A percentile compares a stretch with the other conserved stretches of the same genome.
Evolutionary conservation across 306 rosid genomes (phyloP).

Genomic region (Comarum palustre): DNA sequence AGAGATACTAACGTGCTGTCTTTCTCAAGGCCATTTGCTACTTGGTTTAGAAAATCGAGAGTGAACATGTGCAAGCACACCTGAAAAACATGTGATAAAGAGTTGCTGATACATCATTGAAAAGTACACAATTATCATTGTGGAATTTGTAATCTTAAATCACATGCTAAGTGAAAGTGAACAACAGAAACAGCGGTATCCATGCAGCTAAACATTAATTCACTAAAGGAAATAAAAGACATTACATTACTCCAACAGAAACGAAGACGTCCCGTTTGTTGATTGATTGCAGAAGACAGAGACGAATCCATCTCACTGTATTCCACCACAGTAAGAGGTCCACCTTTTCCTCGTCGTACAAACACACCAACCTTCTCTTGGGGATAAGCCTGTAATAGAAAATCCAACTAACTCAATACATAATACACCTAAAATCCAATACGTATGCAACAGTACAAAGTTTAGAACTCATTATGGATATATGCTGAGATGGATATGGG

Average conservation of each 20-base stretch:
- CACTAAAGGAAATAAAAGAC: conserved; percentile 25
- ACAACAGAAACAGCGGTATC: neutral
- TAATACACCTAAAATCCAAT: neutral
- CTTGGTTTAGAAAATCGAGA: conserved; percentile 93
- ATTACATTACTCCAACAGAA: conserved; percentile 97
- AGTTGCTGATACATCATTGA: conserved; percentile 10
- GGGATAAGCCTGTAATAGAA: conserved; percentile 77
- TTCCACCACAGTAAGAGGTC: conserved; percentile 94
- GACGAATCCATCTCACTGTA: conserved; percentile 83
- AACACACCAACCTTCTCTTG: conserved; percentile 99
- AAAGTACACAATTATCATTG: neutral
- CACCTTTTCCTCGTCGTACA: conserved; percentile 93
- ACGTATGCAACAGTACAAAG: neutral
- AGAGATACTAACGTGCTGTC: conserved; percentile 70
- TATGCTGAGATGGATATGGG: neutral
- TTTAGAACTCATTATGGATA: neutral
- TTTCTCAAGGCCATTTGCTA: conserved; percentile 95
- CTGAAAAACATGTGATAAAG: conserved; percentile 45
- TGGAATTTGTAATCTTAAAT: neutral
- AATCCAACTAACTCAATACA: conserved; percentile 6
- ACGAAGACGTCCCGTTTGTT: conserved; percentile 91
- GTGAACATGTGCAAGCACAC: conserved; percentile 98
- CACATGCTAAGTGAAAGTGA: conserved; percentile 15
- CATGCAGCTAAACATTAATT: neutral
- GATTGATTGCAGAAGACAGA: conserved; percentile 83